Evolutionary conservation across 805 yeast genomes (phyloP).

Genomic region (Candida stauntonica): DNA sequence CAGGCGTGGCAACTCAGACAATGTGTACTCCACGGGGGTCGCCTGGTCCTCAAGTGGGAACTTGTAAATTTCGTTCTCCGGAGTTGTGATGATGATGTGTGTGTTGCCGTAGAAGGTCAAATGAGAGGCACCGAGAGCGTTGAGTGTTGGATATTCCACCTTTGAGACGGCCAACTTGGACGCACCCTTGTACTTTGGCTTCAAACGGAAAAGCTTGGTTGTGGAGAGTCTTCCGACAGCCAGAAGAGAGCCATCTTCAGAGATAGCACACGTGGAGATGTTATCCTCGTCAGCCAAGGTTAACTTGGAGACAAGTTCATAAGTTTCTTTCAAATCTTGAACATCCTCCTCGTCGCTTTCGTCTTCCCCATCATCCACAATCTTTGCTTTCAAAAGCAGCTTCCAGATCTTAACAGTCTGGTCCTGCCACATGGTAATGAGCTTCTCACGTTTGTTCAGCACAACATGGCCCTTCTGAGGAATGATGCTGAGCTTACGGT

Average conservation of each 20-base stretch:
- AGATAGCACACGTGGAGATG: conserved; percentile 62
- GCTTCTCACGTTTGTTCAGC: conserved; percentile 42
- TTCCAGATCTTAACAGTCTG: conserved; percentile 80
- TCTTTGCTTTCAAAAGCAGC: conserved; percentile 34
- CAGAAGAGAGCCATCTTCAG: conserved; percentile 59
- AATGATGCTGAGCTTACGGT: conserved; percentile 62
- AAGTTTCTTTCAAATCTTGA: conserved; percentile 33
- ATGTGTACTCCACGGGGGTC: conserved; percentile 31
- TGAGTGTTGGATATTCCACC: conserved; percentile 36
- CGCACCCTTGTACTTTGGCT: conserved; percentile 19
- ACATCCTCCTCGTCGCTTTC: conserved; percentile 16
- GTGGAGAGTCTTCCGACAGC: conserved; percentile 68
- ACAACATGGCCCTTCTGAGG: conserved; percentile 53
- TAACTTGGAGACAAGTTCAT: conserved; percentile 61
- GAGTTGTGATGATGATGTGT: conserved; percentile 47
- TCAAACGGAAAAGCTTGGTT: conserved; percentile 63
- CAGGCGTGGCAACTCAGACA: conserved; percentile 34
- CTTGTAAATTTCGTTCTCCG: conserved; percentile 56
- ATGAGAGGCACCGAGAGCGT: conserved; percentile 51
- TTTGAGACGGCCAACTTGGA: conserved; percentile 46
- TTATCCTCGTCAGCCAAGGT: conserved; percentile 73
- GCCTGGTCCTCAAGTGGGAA: conserved; percentile 25
- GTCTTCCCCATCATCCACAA: conserved; percentile 8
- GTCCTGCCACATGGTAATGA: conserved; percentile 76
- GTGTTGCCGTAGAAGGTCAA: conserved; percentile 45